A percentile compares a stretch with the other conserved stretches of the same genome.
Evolutionary conservation across 2,329 filamentous ascomycete genomes (phyloP).

Genomic region (Hymenotorrendiella dingleyae): DNA sequence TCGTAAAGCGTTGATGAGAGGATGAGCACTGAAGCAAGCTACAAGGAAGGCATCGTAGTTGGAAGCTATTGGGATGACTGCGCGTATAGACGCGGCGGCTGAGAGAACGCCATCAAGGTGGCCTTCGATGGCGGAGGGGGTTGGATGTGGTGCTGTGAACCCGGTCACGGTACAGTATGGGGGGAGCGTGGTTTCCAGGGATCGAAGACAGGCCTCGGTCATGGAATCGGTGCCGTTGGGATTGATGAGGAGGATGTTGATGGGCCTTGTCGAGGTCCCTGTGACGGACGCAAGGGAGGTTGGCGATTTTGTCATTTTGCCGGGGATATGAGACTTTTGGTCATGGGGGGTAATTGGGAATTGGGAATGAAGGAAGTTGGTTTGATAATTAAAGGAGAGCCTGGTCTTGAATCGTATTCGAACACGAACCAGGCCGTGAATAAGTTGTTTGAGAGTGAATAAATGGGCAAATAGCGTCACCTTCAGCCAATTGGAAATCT

Average conservation of each 20-base stretch:
- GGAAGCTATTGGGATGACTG: slow-evolving; percentile 37
- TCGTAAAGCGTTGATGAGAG: slow-evolving; percentile 61
- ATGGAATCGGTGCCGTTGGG: slow-evolving; percentile 42
- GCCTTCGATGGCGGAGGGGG: slow-evolving; percentile 46
- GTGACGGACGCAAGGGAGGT: slow-evolving; percentile 22
- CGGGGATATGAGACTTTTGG: not conserved
- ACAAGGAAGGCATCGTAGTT: slow-evolving; percentile 67
- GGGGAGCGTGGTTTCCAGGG: slow-evolving; percentile 38
- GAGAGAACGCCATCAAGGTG: slow-evolving; percentile 44
- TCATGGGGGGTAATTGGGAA: too few species aligned
- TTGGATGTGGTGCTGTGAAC: slow-evolving; percentile 44
- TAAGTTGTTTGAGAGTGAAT: too few species aligned
- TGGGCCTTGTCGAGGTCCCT: slow-evolving; percentile 22
- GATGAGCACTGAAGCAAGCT: slow-evolving; percentile 81
- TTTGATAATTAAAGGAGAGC: too few species aligned
- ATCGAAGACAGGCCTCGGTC: slow-evolving; percentile 41
- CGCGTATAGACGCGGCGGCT: slow-evolving; percentile 41
- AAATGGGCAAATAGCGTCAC: too few species aligned
- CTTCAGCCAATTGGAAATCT: too few species aligned
- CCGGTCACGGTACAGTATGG: slow-evolving; percentile 41
- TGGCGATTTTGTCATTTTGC: slow-evolving; percentile 1
- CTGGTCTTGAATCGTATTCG: too few species aligned
- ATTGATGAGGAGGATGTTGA: slow-evolving; percentile 41
- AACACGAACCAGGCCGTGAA: too few species aligned
- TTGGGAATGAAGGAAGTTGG: too few species aligned